These are phyloP conservation scores for Lentinula boryana DNA, from an alignment of 768 basidiomycete genomes.

Conservation along the genomic window DNA sequence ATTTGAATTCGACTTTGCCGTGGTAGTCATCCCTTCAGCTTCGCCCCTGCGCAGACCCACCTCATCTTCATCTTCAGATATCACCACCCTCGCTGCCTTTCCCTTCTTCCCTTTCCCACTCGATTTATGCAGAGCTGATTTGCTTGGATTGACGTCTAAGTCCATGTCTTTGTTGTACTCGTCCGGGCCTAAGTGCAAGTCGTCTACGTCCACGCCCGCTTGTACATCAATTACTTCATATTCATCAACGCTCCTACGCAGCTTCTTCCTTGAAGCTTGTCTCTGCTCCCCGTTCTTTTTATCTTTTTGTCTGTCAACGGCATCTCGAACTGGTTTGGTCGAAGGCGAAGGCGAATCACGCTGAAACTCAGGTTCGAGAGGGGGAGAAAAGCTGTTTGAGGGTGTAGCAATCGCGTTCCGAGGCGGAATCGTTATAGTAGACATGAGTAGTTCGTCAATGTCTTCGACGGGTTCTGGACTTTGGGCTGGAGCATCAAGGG, in stretches of 20 bases:
- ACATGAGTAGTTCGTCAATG: conserved; percentile 10
- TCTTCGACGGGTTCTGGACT: conserved; percentile 34
- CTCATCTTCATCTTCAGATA: conserved; percentile 20
- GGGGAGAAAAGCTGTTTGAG: background rate
- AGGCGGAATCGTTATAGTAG: background rate
- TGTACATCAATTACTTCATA: too few species aligned
- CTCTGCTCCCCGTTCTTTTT: background rate
- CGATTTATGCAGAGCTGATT: conserved; percentile 8
- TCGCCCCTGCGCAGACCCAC: conserved; percentile 5
- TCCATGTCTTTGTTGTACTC: too few species aligned
- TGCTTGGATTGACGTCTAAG: background rate
- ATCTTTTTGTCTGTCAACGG: conserved; percentile 6
- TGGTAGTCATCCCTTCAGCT: background rate
- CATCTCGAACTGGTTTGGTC: background rate
- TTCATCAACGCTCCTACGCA: background rate
- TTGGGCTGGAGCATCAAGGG: conserved; percentile 22
- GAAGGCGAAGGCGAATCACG: background rate
- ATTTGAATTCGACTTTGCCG: conserved; percentile 8
- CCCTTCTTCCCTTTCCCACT: conserved; percentile 7
- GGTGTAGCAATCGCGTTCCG: background rate
- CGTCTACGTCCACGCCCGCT: background rate
- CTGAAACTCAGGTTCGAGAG: background rate
- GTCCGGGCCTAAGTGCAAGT: too few species aligned
- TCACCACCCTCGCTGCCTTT: conserved; percentile 9
- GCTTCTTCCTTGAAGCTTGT: background rate